phyloP scores from a whole-genome alignment of 2,329 filamentous ascomycete genomes.

The Acrocalymma vagum region DNA sequence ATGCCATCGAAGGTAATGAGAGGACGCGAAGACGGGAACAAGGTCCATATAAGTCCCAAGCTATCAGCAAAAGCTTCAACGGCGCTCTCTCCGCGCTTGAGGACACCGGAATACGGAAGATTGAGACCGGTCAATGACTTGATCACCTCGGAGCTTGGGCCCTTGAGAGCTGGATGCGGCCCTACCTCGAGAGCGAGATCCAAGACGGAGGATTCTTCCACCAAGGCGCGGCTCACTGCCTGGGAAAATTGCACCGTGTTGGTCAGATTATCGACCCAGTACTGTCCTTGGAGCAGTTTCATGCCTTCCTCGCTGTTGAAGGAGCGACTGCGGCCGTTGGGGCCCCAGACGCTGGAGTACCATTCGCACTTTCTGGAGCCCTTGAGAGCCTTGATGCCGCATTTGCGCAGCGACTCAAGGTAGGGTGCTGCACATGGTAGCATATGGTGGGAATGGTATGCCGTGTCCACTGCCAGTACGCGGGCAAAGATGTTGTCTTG shows the following conservation, averaged over 20 bases:
- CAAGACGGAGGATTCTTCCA: slow-evolving; percentile 36
- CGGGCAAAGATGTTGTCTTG: slow-evolving; percentile 50
- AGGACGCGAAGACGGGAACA: neutral
- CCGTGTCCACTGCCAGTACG: slow-evolving; percentile 50
- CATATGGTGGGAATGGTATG: slow-evolving; percentile 50
- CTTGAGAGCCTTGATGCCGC: too few relatives aligned
- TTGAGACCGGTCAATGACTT: slow-evolving; percentile 7
- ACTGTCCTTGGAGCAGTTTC: slow-evolving; percentile 31
- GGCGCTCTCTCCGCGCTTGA: slow-evolving; percentile 30
- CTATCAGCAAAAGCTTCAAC: slow-evolving; percentile 23
- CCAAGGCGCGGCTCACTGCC: slow-evolving; percentile 44
- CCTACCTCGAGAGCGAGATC: slow-evolving; percentile 55
- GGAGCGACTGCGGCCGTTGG: too few relatives aligned
- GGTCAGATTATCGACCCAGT: slow-evolving; percentile 59
- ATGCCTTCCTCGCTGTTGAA: neutral
- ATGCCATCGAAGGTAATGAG: slow-evolving; percentile 6
- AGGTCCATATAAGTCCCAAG: slow-evolving; percentile 14
- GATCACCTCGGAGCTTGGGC: slow-evolving; percentile 49
- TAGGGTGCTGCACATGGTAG: slow-evolving; percentile 20
- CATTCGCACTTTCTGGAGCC: too few relatives aligned
- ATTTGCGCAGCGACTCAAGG: too few relatives aligned
- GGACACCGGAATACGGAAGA: slow-evolving; percentile 26
- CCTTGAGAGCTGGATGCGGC: slow-evolving; percentile 56
- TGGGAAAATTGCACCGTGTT: slow-evolving; percentile 55
- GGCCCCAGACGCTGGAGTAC: slow-evolving; percentile 12